Evolutionary conservation across 2,329 filamentous ascomycete genomes (phyloP).

Genomic region (Exophiala sideris): DNA sequence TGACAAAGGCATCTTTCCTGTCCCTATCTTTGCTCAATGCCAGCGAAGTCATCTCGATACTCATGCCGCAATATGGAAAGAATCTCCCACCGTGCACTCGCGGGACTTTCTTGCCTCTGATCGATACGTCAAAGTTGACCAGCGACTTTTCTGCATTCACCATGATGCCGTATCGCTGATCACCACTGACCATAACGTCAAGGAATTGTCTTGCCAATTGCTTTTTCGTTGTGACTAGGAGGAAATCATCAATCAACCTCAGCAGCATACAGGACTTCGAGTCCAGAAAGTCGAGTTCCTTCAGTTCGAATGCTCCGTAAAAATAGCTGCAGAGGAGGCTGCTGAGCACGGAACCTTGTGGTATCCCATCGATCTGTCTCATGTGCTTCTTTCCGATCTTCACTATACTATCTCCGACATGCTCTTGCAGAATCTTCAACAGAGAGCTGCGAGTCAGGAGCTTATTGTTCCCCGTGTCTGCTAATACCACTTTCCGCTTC

Average conservation of each 20-base stretch:
- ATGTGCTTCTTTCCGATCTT: constrained; percentile 87
- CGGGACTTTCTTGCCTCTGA: constrained; percentile 54
- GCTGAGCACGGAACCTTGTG: constrained; percentile 87
- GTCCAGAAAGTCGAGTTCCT: constrained; percentile 65
- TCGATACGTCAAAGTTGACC: constrained; percentile 70
- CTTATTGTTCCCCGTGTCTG: constrained; percentile 63
- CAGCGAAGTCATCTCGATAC: constrained; percentile 71
- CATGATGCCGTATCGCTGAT: constrained; percentile 74
- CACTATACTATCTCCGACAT: constrained; percentile 81
- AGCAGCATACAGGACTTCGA: constrained; percentile 61
- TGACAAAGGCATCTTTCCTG: constrained; percentile 55
- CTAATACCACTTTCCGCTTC: constrained; percentile 66
- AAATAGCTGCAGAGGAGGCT: constrained; percentile 91
- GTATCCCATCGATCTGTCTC: constrained; percentile 82
- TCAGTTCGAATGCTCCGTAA: constrained; percentile 79
- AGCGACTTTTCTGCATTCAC: constrained; percentile 77
- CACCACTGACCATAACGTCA: constrained; percentile 72
- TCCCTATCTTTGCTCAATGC: constrained; percentile 69
- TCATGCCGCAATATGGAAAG: constrained; percentile 89
- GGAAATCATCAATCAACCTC: constrained; percentile 86
- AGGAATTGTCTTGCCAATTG: constrained; percentile 70
- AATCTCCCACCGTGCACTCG: constrained; percentile 43
- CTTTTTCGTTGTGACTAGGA: constrained; percentile 73
- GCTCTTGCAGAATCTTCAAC: constrained; percentile 68
- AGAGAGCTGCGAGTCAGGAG: constrained; percentile 58